Evolutionary conservation across 1,139 yeast genomes (phyloP).

Genomic region (Pichia cactophila): DNA sequence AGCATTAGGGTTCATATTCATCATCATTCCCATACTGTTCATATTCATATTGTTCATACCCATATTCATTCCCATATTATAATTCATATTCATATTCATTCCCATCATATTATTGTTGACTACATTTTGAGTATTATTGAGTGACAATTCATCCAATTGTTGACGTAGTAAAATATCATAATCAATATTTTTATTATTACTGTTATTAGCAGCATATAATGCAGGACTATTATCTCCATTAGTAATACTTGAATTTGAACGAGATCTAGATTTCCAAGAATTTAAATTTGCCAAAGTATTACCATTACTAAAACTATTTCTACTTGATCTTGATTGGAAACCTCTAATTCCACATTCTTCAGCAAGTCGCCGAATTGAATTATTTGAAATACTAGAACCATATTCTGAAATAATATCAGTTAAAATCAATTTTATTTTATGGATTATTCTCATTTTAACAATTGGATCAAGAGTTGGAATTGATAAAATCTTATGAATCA

Average conservation of each 20-base stretch:
- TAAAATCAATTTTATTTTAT: conserved; percentile 8
- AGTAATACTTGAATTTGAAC: conserved; percentile 10
- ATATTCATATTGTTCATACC: conserved; percentile 2
- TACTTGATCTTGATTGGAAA: neutral
- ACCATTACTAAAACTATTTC: conserved; percentile 9
- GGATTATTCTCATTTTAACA: conserved; percentile 50
- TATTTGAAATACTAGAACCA: conserved; percentile 5
- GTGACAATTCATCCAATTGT: conserved; percentile 22
- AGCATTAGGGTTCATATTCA: neutral
- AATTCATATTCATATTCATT: neutral
- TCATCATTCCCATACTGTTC: neutral
- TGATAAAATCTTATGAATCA: conserved; percentile 69
- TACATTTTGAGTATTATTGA: conserved; percentile 8
- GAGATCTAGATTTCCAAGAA: conserved; percentile 8
- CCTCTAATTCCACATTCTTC: conserved; percentile 77
- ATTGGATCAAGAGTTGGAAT: conserved; percentile 50
- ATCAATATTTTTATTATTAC: conserved; percentile 14
- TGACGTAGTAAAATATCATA: conserved; percentile 22
- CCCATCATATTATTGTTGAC: conserved; percentile 1
- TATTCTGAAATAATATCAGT: conserved; percentile 7
- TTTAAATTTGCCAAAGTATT: conserved; percentile 13
- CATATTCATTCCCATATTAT: neutral
- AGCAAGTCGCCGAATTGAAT: conserved; percentile 78
- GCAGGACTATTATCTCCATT: conserved; percentile 9
- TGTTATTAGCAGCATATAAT: conserved; percentile 3